A percentile compares a stretch with the other conserved stretches of the same genome.
Evolutionary conservation across 2,329 filamentous ascomycete genomes (phyloP).

Genomic region (Fusarium sp.): DNA sequence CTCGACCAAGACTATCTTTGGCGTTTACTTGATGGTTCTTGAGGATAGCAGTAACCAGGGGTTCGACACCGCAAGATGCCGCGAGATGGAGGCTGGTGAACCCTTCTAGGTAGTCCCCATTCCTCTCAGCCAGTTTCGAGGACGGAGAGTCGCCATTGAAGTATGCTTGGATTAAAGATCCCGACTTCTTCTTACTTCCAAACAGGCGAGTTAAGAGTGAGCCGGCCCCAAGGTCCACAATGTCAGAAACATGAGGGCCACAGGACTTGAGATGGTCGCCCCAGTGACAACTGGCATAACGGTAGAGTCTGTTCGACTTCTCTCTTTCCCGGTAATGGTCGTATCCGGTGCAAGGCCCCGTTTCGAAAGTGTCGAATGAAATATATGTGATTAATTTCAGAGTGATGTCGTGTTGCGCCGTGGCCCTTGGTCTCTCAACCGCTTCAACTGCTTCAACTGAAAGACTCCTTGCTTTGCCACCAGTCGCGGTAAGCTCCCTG

Average conservation of each 20-base stretch:
- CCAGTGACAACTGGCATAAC: not conserved
- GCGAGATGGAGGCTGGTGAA: not conserved
- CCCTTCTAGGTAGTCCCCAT: no score
- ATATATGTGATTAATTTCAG: not conserved
- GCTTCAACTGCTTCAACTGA: not conserved
- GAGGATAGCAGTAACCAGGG: not conserved
- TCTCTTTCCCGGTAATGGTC: not conserved
- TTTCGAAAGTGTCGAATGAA: not conserved
- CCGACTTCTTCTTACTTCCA: not conserved
- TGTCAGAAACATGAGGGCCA: not conserved
- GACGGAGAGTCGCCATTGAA: no score
- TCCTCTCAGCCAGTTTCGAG: no score
- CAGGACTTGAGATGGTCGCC: not conserved
- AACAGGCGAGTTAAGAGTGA: not conserved
- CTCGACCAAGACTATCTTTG: not conserved
- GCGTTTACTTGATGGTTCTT: not conserved
- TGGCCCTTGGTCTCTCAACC: not conserved
- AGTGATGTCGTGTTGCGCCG: not conserved
- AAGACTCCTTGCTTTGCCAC: no score
- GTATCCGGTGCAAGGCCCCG: not conserved
- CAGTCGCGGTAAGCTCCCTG: no score
- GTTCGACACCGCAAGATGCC: not conserved
- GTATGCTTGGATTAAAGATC: not conserved
- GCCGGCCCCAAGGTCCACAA: not conserved
- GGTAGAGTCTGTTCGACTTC: not conserved